Conservation (phyloP, 176 grass and related monocot species). For the Alloteropsis semialata region DNA sequence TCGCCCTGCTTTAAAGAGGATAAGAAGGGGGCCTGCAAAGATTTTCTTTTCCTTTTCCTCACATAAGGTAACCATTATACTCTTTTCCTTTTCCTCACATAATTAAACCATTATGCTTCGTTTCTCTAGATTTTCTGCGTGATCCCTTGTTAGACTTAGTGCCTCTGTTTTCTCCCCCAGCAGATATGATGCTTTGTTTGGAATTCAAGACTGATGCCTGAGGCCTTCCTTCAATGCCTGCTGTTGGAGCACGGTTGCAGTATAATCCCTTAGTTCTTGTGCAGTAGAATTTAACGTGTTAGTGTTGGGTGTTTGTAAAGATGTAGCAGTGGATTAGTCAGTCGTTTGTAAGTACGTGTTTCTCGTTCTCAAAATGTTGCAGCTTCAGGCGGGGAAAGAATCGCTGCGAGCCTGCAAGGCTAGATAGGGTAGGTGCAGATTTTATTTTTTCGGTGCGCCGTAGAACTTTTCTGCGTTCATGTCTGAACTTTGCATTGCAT, state of each 20-base stretch:
- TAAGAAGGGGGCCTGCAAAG: conserved; percentile 34
- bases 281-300: not conserved
- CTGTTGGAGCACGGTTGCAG: not conserved
- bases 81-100: not conserved
- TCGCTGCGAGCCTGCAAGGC: not conserved
- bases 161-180: not conserved
- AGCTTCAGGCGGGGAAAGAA: not conserved
- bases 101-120: not conserved
- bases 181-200: not conserved
- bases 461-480: not conserved
- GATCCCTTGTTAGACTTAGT: not conserved
- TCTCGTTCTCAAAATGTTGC: not conserved
- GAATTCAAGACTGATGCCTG: not conserved
- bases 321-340: not conserved
- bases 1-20: conserved; percentile 30
- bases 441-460: not conserved
- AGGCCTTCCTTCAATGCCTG: not conserved
- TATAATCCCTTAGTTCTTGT: not conserved
- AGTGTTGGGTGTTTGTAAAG: not conserved
- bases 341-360: not conserved
- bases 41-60: not conserved
- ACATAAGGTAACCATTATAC: conserved; percentile 5
- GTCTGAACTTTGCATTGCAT: too few species aligned
- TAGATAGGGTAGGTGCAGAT: too few species aligned
- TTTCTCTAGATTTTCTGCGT: not conserved